Evolutionary conservation across 345 rosid genomes (phyloP), one percentile per base, ranked within the genome.

Genomic region (Rubroshorea leprosula): DNA sequence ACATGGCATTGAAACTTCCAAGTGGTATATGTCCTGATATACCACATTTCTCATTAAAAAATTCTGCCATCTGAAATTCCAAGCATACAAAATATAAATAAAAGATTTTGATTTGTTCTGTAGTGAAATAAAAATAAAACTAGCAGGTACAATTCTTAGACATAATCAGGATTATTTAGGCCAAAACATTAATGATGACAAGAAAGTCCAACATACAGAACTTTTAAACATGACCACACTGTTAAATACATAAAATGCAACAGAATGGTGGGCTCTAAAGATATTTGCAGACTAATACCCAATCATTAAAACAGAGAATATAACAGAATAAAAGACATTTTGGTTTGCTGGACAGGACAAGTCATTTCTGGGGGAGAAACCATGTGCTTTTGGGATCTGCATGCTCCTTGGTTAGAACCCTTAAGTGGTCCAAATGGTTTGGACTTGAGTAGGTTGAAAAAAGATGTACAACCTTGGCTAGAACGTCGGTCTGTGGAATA

Each of bases 1-100:
- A 93, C 97, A 89, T 87, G 6, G 94, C 74, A 77, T 93, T 89
- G 65, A 93, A 93, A 83, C 97, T 81, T 76, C 99, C 99, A 0
- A 89, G 94, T 8, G 97, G 97, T 70, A 83, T 79, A 35, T 51
- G 54, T 65, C 87, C 97, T n/a, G 80, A 65, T 51, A 93, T 82
- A 66, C 90, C 90, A 46, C 90, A 79, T 65, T 62, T 76, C 68
- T 82, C 72, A 50, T 85, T 93, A 75, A 93, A 93, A 46, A 51
- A 67, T 64, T 56, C 75, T n/a, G 92, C 93, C 97, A 93, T 93
- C 97, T 89, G 85, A 70, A 72, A 62, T 63, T 51, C 46, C 51
- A 77, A 66, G 61, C 47, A 67, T 48, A 27, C 8, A 61, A 24
- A 62, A 44, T 18, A 43, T 64, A 49, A 49, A 51, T 58, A 57